A percentile compares a stretch with the other conserved stretches of the same genome.
These are phyloP conservation scores for Euclidium syriacum DNA, from an alignment of 345 rosid species.

Conservation along the genomic window DNA sequence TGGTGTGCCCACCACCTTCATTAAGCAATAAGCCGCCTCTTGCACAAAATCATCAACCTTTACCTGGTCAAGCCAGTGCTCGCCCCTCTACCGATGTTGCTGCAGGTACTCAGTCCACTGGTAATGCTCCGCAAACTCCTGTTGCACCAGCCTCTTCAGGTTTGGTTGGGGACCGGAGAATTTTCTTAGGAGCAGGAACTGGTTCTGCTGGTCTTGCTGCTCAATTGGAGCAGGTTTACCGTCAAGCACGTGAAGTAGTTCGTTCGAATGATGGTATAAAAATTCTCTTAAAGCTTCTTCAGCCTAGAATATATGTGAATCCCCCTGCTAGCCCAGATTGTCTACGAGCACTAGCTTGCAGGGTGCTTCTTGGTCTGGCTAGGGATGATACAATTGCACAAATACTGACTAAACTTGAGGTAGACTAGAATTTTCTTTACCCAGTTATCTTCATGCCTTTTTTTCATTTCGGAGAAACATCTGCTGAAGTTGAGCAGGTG, in stretches of 20 bases:
- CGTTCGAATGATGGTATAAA: constrained; percentile 97
- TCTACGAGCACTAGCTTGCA: constrained; percentile 90
- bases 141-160: constrained; percentile 55
- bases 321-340: constrained; percentile 93
- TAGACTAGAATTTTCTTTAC: constrained; percentile 18
- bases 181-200: constrained; percentile 93
- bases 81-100: constrained; percentile 41
- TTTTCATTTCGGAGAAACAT: constrained; percentile 1
- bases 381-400: constrained; percentile 97
- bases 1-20: constrained; percentile 99
- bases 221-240: constrained; percentile 92
- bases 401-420: constrained; percentile 97
- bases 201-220: constrained; percentile 99
- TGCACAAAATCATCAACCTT: constrained; percentile 25
- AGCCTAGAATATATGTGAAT: constrained; percentile 69
- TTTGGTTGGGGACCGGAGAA: constrained; percentile 93
- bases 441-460: neutral
- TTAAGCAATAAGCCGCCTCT: constrained; percentile 75
- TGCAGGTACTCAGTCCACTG: constrained; percentile 34
- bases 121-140: constrained; percentile 56
- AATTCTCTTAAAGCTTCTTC: constrained; percentile 92
- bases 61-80: constrained; percentile 39
- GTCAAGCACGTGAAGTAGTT: constrained; percentile 92
- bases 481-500: constrained; percentile 11
- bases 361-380: constrained; percentile 95